Conservation (phyloP, 352 stramenopile genomes). For the Phytophthora ramorum region DNA sequence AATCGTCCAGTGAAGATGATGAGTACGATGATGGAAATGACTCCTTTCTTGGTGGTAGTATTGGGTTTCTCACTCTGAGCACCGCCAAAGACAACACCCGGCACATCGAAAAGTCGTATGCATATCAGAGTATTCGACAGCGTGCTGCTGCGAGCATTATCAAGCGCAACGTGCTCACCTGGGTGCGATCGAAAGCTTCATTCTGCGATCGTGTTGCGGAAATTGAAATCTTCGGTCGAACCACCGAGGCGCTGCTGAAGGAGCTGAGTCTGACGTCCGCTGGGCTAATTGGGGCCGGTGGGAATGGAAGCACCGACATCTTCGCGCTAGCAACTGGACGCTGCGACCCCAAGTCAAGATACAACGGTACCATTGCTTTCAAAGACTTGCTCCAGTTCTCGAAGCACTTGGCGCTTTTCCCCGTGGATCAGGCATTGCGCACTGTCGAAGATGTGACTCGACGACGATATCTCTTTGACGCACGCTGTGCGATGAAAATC, state of each 20-base stretch:
- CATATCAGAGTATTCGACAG: constrained; percentile 64
- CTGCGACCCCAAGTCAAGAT: constrained; percentile 21
- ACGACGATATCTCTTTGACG: constrained; percentile 56
- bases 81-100: constrained; percentile 16
- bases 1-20: constrained; percentile 45
- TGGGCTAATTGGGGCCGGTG: constrained; percentile 3
- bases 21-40: constrained; percentile 31
- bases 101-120: constrained; percentile 48
- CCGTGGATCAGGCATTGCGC: constrained; percentile 69
- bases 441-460: constrained; percentile 60
- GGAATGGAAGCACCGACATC: constrained; percentile 35
- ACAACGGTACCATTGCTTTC: constrained; percentile 53
- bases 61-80: background rate
- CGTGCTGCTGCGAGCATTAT: constrained; percentile 64
- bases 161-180: constrained; percentile 64
- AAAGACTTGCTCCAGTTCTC: constrained; percentile 68
- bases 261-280: constrained; percentile 41
- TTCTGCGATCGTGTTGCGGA: constrained; percentile 68
- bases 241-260: constrained; percentile 56
- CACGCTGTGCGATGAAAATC: constrained; percentile 64
- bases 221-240: constrained; percentile 68
- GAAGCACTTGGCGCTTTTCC: constrained; percentile 73
- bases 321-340: constrained; percentile 42
- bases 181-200: constrained; percentile 54
- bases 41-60: background rate